A percentile compares a stretch with the other conserved stretches of the same genome.
Conservation (phyloP, 2,329 filamentous ascomycete species). For the Phoma sp. region DNA sequence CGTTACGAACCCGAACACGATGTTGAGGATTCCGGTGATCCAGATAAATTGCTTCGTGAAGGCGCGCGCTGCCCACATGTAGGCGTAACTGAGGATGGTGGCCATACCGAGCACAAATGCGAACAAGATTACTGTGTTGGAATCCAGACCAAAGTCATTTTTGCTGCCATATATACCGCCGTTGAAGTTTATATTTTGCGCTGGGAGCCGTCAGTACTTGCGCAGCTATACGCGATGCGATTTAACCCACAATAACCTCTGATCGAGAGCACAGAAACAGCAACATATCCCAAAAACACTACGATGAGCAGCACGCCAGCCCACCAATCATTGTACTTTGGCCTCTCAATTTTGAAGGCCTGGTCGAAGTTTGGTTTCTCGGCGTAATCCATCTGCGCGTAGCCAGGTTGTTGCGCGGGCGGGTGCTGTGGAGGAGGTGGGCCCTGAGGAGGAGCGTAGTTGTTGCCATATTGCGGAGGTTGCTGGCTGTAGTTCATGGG, state of each 20-base stretch:
- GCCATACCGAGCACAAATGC: conserved; percentile 77
- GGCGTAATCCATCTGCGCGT: conserved; percentile 37
- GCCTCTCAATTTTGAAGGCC: conserved; percentile 79
- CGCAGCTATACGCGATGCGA: neutral
- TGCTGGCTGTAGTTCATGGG: conserved; percentile 37
- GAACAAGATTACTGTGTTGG: conserved; percentile 87
- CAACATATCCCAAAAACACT: conserved; percentile 76
- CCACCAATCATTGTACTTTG: conserved; percentile 93
- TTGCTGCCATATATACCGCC: conserved; percentile 76
- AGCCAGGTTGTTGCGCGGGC: conserved; percentile 30
- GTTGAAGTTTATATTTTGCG: conserved; percentile 66
- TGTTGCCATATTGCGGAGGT: conserved; percentile 44
- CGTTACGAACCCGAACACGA: conserved; percentile 82
- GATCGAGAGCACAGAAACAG: conserved; percentile 77
- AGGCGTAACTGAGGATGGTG: conserved; percentile 76
- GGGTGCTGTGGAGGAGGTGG: conserved; percentile 32
- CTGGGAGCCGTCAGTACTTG: conserved; percentile 32
- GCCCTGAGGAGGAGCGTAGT: conserved; percentile 38
- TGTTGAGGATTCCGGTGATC: conserved; percentile 71
- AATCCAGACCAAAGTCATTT: conserved; percentile 75
- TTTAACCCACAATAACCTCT: conserved; percentile 68
- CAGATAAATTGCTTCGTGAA: conserved; percentile 94
- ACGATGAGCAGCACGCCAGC: conserved; percentile 79
- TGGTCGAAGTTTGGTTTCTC: conserved; percentile 72
- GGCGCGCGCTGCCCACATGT: conserved; percentile 76